Base-by-base conservation (phyloP, 257 asterid genomes). In the Penstemon newberryi region DNA sequence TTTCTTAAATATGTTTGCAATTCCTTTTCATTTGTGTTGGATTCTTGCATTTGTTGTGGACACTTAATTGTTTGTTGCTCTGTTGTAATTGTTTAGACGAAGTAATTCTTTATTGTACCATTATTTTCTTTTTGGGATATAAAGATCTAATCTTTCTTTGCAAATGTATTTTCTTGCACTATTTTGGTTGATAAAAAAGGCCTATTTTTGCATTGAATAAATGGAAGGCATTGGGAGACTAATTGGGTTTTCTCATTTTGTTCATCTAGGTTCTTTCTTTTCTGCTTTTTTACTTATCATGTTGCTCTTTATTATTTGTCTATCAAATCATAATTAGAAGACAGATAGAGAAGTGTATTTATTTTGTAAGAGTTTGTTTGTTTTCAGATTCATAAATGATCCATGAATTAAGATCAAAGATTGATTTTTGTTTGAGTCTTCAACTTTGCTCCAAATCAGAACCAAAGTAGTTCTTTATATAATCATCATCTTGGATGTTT, bases 141-240 rank as follows among this genome's bases (percentile, higher is more conserved):
- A 13, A 58, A 74, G 82, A 80, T 78, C 77, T 72, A 7, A 40
- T 38, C 5, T 58, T 38, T 62, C 18, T 54, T 15, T 7, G 52
- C 41, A 13, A 37, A 10, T 50, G 44, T n/a, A 13, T 38, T 62
- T 9, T 67, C 4, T 60, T 38, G 12, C 7, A 13, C 7, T 57
- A 49, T 11, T 45, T 33, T 43, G 15, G 33, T 55, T 54, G 10
- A 47, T 67, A 10, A 15, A 54, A 11, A 7, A 42, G 18, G 18
- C 18, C 18, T 15, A 15, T 15, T 15, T 15, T 15, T 15, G 18
- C 18, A 15, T 15, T 15, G 18, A 15, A 15, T 47, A 6, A 45
- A 45, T 45, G 53, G 7, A 11, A 15, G 18, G 18, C 18, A 15
- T 15, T 15, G 18, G 18, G 18, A 15, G 18, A 15, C 18, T 15